Conservation (phyloP, 2,329 filamentous ascomycete genomes). For the Byssochlamys sp. region DNA sequence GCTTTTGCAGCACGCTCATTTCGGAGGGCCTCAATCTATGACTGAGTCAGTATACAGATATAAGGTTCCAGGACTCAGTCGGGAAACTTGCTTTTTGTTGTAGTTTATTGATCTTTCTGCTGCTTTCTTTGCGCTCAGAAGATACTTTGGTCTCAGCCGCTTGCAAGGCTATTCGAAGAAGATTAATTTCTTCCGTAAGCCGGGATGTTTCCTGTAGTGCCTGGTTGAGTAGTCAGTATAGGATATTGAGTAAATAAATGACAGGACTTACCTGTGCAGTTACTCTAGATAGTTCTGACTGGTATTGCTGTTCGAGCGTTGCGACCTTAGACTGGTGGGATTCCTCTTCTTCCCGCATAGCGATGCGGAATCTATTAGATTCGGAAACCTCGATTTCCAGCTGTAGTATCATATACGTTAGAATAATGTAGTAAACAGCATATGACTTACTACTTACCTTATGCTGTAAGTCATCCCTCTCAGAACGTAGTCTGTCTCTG, state of each 20-base stretch:
- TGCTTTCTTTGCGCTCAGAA: conserved; percentile 21
- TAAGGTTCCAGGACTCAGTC: neutral
- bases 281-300: conserved; percentile 11
- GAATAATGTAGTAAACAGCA: neutral
- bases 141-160: conserved; percentile 13
- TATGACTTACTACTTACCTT: conserved; percentile 12
- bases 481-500: conserved; percentile 11
- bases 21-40: conserved; percentile 24
- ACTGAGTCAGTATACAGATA: neutral
- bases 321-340: conserved; percentile 12
- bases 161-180: conserved; percentile 18
- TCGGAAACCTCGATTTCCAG: conserved; percentile 14
- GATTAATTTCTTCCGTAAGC: conserved; percentile 17
- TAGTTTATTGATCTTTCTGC: conserved; percentile 21
- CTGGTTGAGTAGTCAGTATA: conserved; percentile 1
- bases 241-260: neutral
- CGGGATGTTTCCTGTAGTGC: conserved; percentile 11
- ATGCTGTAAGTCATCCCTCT: conserved; percentile 10
- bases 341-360: conserved; percentile 14
- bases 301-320: conserved; percentile 13
- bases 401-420: conserved; percentile 11
- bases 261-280: conserved; percentile 14
- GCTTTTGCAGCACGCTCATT: conserved; percentile 28
- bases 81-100: conserved; percentile 22
- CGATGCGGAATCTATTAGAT: conserved; percentile 11